phyloP scores from a whole-genome alignment of 2,329 filamentous ascomycete genomes.

The Juglanconis juglandina region DNA sequence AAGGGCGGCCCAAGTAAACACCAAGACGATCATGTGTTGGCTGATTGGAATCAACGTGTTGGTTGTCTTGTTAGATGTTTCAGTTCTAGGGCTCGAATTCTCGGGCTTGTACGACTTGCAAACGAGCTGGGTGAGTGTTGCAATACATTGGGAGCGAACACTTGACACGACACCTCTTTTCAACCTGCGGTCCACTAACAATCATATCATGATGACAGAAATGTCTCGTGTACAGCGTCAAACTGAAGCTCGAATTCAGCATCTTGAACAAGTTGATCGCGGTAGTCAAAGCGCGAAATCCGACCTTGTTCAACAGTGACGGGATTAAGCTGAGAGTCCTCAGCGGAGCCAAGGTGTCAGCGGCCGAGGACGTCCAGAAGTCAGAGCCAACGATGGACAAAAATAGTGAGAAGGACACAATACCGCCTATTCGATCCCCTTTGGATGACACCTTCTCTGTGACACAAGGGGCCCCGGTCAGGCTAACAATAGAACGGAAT shows the following conservation, averaged over 20 bases:
- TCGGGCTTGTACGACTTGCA: constrained; percentile 12
- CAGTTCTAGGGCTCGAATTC: constrained; percentile 16
- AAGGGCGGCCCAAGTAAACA: constrained; percentile 28
- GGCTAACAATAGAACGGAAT: background rate
- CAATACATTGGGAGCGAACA: background rate
- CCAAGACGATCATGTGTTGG: constrained; percentile 26
- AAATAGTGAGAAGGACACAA: background rate
- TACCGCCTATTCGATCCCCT: background rate
- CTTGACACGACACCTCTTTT: no score
- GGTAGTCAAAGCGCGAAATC: constrained; percentile 13
- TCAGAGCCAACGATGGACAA: background rate
- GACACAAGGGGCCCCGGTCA: background rate
- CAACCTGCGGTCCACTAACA: no score
- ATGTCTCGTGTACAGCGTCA: constrained; percentile 21
- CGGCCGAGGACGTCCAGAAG: background rate
- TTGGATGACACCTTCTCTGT: background rate
- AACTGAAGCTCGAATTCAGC: constrained; percentile 23
- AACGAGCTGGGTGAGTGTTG: constrained; percentile 1
- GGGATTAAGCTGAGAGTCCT: constrained; percentile 1
- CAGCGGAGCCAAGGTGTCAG: background rate
- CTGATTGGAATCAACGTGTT: constrained; percentile 43
- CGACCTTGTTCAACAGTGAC: constrained; percentile 4
- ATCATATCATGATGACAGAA: constrained; percentile 1
- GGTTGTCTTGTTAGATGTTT: constrained; percentile 44
- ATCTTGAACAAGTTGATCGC: constrained; percentile 21